Evolutionary conservation across 495 filamentous ascomycete genomes (phyloP), one percentile per base, ranked within the genome.

Genomic region (Penicillium roqueforti): DNA sequence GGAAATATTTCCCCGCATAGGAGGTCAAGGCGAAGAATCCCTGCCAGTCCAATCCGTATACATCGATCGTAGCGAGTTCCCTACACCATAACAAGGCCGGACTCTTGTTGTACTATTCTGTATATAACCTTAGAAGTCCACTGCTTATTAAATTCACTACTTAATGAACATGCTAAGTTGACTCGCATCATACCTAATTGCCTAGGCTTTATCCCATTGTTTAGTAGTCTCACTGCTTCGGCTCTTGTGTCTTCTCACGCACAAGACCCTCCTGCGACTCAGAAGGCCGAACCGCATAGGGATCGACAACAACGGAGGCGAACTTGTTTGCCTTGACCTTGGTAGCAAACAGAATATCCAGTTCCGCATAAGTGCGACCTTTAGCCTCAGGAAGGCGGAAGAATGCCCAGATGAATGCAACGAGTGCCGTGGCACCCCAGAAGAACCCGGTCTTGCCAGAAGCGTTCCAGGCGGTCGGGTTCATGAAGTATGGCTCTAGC

Each of bases 341-440:
- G 28, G 72, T 63, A 62, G 84, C 75, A 60, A 88, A 88, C 28
- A 88, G 68, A 6, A 87, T 51, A 63, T 88, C 86, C 29, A 88
- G 67, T 63, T 89, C 86, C 6, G 80, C 84, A 59, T 84, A 88
- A 0, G 83, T 83, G 13, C 84, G 75, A 0, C 81, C 84, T 4
- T 76, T 72, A 3, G 85, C 80, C 56, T 89, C 86, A 0, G 86
- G 86, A 0, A 89, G 74, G 3, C 86, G 76, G 74, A 87, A 87
- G 68, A 80, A 89, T 0, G 79, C 76, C 73, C 85, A 88, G 26
- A 86, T 54, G 32, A 87, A 78, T 55, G 80, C 84, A 39, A 80
- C 62, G 56, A 85, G 80, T 46, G 81, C 84, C 1, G 81, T 83
- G 0, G 74, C 80, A 16, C 72, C 80, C 84, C 83, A 90, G 71